Evolutionary conservation across 2,329 filamentous ascomycete species (phyloP), one percentile per base, ranked within the genome.

Genomic region (Nothopassalora personata): DNA sequence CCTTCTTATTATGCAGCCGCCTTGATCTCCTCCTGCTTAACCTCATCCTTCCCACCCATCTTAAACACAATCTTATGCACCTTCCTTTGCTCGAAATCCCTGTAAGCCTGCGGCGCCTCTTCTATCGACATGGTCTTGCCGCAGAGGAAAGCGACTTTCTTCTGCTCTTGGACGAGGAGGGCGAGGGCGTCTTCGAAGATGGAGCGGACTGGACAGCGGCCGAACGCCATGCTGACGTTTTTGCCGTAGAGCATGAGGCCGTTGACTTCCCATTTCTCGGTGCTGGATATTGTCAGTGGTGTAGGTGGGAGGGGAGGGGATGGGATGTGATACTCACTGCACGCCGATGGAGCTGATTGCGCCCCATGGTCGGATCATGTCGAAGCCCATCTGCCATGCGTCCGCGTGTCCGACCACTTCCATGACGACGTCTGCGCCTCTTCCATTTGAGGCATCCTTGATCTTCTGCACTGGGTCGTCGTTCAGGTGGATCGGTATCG

Each of bases 401-500:
- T 78, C 75, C 43, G 75, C 75, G 54, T 80, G 70, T 5, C 79
- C 79, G 4, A 81, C 79, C 4, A 77, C 76, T 64, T 81, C 79
- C 50, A 96, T 86, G 1, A 94, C 86, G 18, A 90, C 85, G 75
- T 97, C 92, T 13, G 91, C 91, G 6, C 92, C 92, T 43, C 92
- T 81, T 7, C 91, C 91, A 15, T 88, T 81, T 0, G 90, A 94
- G 51, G 87, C 82, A 66, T 89, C 87, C 69, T 85, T 85, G 55
- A 96, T 86, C 55, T 87, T 83, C 66, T 82, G 80, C 72, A 95
- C 66, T 0, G 68, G 68, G 45, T 71, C 53, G 53, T 70, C 68
- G 54, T 68, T 64, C 23, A 93, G 93, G 72, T 96, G 92, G 75
- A 91, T 85, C 0, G 90, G 86, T 73, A 93, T 90, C 2, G 90